Conservation (phyloP, 2,329 filamentous ascomycete genomes). For the Hypoxylon sp. region DNA sequence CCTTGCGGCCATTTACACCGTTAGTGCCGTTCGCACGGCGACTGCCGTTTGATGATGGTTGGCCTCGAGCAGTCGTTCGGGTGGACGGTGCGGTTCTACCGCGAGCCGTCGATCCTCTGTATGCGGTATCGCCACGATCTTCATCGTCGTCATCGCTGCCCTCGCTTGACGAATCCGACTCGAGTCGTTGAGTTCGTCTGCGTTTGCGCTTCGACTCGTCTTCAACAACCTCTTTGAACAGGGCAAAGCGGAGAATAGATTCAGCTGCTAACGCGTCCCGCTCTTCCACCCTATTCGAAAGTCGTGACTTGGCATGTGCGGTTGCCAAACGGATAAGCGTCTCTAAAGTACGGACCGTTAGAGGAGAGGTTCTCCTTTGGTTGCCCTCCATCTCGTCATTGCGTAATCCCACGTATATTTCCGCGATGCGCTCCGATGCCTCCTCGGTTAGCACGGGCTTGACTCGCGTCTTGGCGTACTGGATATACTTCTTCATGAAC, state of each 20-base stretch:
- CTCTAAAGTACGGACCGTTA: constrained; percentile 97
- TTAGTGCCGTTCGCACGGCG: constrained; percentile 51
- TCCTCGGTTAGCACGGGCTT: constrained; percentile 93
- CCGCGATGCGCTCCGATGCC: constrained; percentile 90
- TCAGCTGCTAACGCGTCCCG: constrained; percentile 91
- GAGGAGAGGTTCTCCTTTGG: constrained; percentile 91
- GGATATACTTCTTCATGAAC: constrained; percentile 99
- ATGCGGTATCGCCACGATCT: constrained; percentile 57
- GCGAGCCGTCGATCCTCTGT: constrained; percentile 58
- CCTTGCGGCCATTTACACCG: constrained; percentile 47
- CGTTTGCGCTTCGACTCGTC: constrained; percentile 87
- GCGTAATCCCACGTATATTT: constrained; percentile 90
- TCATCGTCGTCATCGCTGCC: constrained; percentile 74
- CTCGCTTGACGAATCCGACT: constrained; percentile 71
- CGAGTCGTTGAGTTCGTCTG: constrained; percentile 75
- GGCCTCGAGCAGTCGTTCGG: constrained; percentile 47
- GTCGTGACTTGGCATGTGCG: constrained; percentile 91
- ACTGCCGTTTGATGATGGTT: constrained; percentile 49
- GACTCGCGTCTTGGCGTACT: constrained; percentile 93
- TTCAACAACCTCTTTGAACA: constrained; percentile 95
- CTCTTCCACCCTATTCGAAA: constrained; percentile 91
- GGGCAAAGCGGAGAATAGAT: constrained; percentile 89
- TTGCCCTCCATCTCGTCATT: constrained; percentile 98
- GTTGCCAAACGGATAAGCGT: constrained; percentile 98
- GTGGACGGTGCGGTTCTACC: constrained; percentile 56